Evolutionary conservation across 208 protist genomes (phyloP).

Genomic region (Phytomonas francai): DNA sequence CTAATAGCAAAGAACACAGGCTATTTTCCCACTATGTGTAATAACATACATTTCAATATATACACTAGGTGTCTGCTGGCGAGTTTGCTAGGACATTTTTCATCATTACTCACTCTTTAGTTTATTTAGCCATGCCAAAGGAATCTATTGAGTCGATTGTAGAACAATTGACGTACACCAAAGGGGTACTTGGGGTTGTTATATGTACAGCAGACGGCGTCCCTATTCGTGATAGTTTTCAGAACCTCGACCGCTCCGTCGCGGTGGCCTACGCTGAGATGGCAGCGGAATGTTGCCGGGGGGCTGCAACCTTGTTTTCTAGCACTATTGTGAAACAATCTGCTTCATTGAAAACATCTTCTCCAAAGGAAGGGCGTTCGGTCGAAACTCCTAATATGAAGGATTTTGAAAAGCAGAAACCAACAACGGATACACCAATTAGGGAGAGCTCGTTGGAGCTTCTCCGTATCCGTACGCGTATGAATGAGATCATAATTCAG

Average conservation of each 20-base stretch:
- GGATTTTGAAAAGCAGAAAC: not conserved
- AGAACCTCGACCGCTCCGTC: conserved; percentile 60
- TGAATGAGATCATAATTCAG: conserved; percentile 73
- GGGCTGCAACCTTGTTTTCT: conserved; percentile 15
- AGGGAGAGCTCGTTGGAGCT: conserved; percentile 48
- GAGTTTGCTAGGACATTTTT: not conserved
- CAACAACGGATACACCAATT: conserved; percentile 16
- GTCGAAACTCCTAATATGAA: not conserved
- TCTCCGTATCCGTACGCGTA: conserved; percentile 59
- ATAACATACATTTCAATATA: not conserved
- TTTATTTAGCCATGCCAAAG: conserved; percentile 20
- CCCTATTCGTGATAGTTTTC: conserved; percentile 79
- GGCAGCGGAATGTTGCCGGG: conserved; percentile 27
- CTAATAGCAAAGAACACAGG: too few species aligned
- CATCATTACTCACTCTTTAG: not conserved
- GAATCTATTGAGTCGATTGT: conserved; percentile 64
- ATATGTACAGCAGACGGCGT: conserved; percentile 64
- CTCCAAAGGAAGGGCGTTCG: not conserved
- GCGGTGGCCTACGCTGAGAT: conserved; percentile 45
- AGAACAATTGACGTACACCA: conserved; percentile 84
- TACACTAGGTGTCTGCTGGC: not conserved
- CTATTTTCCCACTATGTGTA: not conserved
- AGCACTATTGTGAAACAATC: conserved; percentile 7
- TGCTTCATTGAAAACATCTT: not conserved
- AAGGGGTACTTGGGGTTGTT: conserved; percentile 72